Evolutionary conservation across 495 filamentous ascomycete species (phyloP), one percentile per base, ranked within the genome.

Genomic region (Neurospora hispaniola): DNA sequence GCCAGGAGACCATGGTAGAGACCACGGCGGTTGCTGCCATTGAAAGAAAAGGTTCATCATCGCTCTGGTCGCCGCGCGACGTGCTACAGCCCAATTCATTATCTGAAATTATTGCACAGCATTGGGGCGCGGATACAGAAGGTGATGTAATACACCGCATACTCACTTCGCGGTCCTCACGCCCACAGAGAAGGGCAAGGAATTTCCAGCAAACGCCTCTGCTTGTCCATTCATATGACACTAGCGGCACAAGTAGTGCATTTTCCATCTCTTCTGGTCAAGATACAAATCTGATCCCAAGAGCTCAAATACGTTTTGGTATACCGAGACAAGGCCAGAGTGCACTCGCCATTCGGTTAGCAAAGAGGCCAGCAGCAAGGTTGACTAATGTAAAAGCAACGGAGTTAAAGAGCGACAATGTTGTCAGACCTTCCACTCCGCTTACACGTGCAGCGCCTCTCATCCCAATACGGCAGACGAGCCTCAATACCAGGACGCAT

Each of bases 11-110:
- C 20, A 80, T 72, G 5, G 71, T 88, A 27, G 79, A 84, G 62
- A 88, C 87, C 0, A 80, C 78, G 39, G 81, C 79, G 7, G 76
- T 76, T 7, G 85, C 84, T 0, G 75, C 77, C 18, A 84, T 88
- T 66, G 80, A 80, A 12, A 77, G 83, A 44, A 80, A 85, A 48
- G 80, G 84, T 41, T 71, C 79, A 9, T 72, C 77, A 1, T 81
- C 80, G 0, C 69, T 77, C n/a, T 85, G 82, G 79, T 85, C 85
- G 5, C 83, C 82, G 0, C 78, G 74, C 31, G n/a, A n/a, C 2
- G 43, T 71, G 8, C 77, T 78, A 11, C 71, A 70, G 5, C 68
- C 75, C 8, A 84, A 80, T 70, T 83, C 83, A 8, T 54, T 88
- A 2, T 81, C 83, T 48, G 74, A 79, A 3, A 78, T 86, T 31